Evolutionary conservation across 106 monocot genomes (phyloP).

Genomic region (Platanthera guangdongensis): DNA sequence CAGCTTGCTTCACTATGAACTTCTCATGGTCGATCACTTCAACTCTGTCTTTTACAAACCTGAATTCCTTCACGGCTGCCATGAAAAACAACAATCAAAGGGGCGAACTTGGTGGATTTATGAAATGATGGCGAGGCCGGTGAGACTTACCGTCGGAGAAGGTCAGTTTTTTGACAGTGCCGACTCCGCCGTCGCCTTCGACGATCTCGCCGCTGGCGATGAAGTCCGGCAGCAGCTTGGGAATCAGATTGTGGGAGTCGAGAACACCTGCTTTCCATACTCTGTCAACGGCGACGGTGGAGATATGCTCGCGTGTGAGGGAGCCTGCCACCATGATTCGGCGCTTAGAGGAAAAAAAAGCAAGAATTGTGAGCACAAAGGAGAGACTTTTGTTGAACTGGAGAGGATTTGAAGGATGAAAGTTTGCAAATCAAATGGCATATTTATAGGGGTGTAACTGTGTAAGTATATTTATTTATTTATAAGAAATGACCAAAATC

Average conservation of each 20-base stretch:
- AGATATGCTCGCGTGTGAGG: slow-evolving; percentile 5
- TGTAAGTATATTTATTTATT: too few relatives aligned
- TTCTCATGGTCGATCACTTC: too few relatives aligned
- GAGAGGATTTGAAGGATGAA: not conserved
- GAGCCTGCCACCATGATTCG: slow-evolving; percentile 21
- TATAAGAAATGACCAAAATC: too few relatives aligned
- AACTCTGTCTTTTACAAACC: too few relatives aligned
- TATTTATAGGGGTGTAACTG: not conserved
- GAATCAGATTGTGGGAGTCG: slow-evolving; percentile 19
- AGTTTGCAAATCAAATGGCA: not conserved
- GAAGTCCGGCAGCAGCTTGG: slow-evolving; percentile 8
- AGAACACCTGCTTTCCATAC: slow-evolving; percentile 24
- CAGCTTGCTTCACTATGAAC: too few relatives aligned
- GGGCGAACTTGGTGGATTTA: not conserved
- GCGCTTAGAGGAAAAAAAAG: not conserved
- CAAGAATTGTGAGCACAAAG: not conserved
- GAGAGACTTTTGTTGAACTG: not conserved
- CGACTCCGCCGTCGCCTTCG: slow-evolving; percentile 21
- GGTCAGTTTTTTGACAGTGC: slow-evolving; percentile 15
- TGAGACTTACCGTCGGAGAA: slow-evolving; percentile 9
- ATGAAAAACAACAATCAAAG: not conserved
- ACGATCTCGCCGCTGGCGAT: slow-evolving; percentile 11
- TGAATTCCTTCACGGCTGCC: slow-evolving; percentile 2
- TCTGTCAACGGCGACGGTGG: not conserved
- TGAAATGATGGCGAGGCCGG: not conserved